Conservation (phyloP, 2,329 filamentous ascomycete species). For the Cytospora chrysosperma region DNA sequence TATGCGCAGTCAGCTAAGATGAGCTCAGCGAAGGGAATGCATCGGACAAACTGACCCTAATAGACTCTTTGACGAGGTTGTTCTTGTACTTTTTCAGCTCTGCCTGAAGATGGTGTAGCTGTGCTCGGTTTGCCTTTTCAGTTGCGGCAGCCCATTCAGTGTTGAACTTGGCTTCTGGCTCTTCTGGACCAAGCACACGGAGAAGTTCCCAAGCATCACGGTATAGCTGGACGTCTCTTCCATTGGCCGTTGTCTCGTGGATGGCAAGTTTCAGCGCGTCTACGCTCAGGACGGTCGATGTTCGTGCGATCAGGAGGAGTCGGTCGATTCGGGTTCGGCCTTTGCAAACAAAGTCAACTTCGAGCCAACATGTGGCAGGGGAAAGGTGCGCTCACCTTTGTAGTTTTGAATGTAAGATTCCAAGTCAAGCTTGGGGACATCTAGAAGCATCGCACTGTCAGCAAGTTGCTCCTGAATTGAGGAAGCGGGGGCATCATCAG, state of each 20-base stretch:
- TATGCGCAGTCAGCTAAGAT: conserved; percentile 36
- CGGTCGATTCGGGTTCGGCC: conserved; percentile 80
- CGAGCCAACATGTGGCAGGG: background rate
- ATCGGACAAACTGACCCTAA: conserved; percentile 60
- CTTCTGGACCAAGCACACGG: conserved; percentile 59
- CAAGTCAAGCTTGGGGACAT: conserved; percentile 83
- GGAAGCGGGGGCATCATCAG: background rate
- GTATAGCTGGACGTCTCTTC: conserved; percentile 73
- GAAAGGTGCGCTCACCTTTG: conserved; percentile 54
- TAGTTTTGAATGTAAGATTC: conserved; percentile 92
- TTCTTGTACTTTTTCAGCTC: conserved; percentile 94
- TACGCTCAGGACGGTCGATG: conserved; percentile 70
- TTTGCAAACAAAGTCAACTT: conserved; percentile 37
- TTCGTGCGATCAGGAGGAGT: conserved; percentile 76
- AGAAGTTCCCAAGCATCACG: conserved; percentile 66
- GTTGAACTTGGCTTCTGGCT: conserved; percentile 68
- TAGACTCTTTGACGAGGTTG: conserved; percentile 96
- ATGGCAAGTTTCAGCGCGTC: conserved; percentile 82
- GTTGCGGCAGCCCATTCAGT: conserved; percentile 71
- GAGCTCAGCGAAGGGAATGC: background rate
- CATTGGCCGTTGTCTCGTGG: conserved; percentile 66
- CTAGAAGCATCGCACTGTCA: conserved; percentile 42
- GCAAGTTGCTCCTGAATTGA: background rate
- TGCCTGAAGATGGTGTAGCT: conserved; percentile 74
- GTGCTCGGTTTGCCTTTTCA: conserved; percentile 63